Base-by-base conservation (phyloP, 2,329 filamentous ascomycete species). In the Apiospora pterosperma region DNA sequence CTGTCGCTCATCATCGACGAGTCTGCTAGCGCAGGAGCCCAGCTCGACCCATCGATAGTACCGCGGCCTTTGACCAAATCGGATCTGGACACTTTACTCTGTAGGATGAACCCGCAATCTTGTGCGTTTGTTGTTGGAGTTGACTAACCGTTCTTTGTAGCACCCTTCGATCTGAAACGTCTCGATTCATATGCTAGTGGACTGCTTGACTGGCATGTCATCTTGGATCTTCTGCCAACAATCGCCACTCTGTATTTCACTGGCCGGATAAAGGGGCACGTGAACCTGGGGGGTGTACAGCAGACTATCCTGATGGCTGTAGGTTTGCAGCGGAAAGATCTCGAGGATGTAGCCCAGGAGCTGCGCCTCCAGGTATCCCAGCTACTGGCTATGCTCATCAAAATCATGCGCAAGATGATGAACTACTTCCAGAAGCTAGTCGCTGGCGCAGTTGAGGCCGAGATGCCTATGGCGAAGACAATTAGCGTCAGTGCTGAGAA, bases 141-240 rank as follows among this genome's bases (percentile, higher is more conserved):
- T 44, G 11, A 44, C 21, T 44, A 23, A 44, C 21, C 4, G 21
- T 44, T 25, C 21, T 44, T 11, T 23, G 41, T 25, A 44, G 41
- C 92, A 4, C 94, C 96, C 0, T 98, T 96, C 76, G 96, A 99
- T 76, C 86, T 97, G 67, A 98, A 98, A 82, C 90, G 96, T 34
- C 84, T 99, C 3, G 95, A 97, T 75, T 94, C 92, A 52, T 99
- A 99, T 73, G 92, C 96, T 19, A 97, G 96, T 79, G 97, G 97
- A 79, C 92, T 97, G 85, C 88, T 99, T 48, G 96, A 99, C 78
- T 97, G 98, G 81, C 96, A 97, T 74, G 94, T 97, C 70, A 96
- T 99, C 63, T 85, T 98, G 34, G 96, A 99, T 75, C 87, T 99
- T 73, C 84, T 99, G 64, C 96, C 96, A 0, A 86, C 84, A 1